phyloP scores from a whole-genome alignment of 208 protist genomes.

The Crithidia bombi region DNA sequence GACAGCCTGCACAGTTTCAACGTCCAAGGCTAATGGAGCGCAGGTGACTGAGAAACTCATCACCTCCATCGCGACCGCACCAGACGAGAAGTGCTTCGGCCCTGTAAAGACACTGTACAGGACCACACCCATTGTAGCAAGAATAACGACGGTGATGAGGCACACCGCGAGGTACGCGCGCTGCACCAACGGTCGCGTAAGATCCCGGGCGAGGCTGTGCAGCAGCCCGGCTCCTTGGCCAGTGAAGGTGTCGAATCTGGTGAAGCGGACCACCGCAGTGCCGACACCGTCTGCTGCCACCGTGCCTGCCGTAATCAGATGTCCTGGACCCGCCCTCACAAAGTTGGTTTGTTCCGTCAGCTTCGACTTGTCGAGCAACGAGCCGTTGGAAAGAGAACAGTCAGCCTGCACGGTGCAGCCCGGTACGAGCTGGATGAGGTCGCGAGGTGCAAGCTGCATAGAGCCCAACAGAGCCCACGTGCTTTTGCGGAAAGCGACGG shows the following conservation, averaged over 20 bases:
- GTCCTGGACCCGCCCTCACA: slow-evolving; percentile 64
- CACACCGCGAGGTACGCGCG: slow-evolving; percentile 3
- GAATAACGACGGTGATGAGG: background rate
- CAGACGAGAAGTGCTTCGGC: background rate
- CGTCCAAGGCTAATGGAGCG: slow-evolving; percentile 47
- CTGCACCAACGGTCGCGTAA: slow-evolving; percentile 16
- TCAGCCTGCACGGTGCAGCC: slow-evolving; percentile 91
- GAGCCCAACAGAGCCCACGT: slow-evolving; percentile 60
- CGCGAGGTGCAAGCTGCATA: slow-evolving; percentile 85
- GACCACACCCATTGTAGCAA: slow-evolving; percentile 16
- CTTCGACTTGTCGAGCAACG: slow-evolving; percentile 75
- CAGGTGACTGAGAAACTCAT: slow-evolving; percentile 31
- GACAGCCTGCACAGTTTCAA: slow-evolving; percentile 56
- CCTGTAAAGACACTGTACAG: slow-evolving; percentile 6
- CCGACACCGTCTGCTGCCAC: slow-evolving; percentile 58
- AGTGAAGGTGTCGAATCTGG: slow-evolving; percentile 88
- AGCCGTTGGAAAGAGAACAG: slow-evolving; percentile 63
- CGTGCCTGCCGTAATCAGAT: slow-evolving; percentile 84
- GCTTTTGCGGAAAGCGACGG: slow-evolving; percentile 81
- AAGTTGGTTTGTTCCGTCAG: slow-evolving; percentile 93
- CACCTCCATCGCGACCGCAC: slow-evolving; percentile 37
- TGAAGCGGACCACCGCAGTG: slow-evolving; percentile 61
- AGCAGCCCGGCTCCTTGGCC: slow-evolving; percentile 85
- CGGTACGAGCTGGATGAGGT: slow-evolving; percentile 80
- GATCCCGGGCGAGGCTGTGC: slow-evolving; percentile 15